phyloP scores from a whole-genome alignment of 495 filamentous ascomycete species.

The Penicillium bovifimosum region DNA sequence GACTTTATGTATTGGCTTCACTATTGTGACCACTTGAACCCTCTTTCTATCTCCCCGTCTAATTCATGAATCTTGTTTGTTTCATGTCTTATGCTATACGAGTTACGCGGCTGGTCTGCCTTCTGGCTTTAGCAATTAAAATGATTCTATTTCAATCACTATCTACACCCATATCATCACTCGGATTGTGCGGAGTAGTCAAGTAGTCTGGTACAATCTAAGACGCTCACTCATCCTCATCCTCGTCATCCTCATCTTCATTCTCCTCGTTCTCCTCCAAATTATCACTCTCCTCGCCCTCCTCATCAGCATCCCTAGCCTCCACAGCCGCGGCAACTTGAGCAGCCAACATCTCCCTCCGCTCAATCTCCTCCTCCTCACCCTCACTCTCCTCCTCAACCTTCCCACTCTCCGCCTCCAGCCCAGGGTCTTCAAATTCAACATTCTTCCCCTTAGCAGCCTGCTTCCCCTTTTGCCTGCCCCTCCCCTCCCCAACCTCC shows the following conservation, averaged over 20 bases:
- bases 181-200: neutral
- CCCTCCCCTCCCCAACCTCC: slow-evolving; percentile 16
- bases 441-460: slow-evolving; percentile 16
- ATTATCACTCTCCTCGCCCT: slow-evolving; percentile 12
- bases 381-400: slow-evolving; percentile 29
- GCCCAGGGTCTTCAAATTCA: slow-evolving; percentile 13
- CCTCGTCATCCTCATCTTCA: slow-evolving; percentile 12
- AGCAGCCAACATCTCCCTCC: slow-evolving; percentile 27
- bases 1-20: slow-evolving; percentile 11
- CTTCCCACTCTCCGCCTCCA: slow-evolving; percentile 13
- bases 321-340: slow-evolving; percentile 25
- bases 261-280: slow-evolving; percentile 13
- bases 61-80: slow-evolving; percentile 7
- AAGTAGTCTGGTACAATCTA: neutral
- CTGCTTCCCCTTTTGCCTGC: slow-evolving; percentile 11
- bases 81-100: slow-evolving; percentile 17
- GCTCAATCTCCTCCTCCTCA: slow-evolving; percentile 33
- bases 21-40: neutral
- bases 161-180: neutral
- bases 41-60: slow-evolving; percentile 2
- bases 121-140: slow-evolving; percentile 6
- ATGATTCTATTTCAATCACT: neutral
- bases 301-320: slow-evolving; percentile 23
- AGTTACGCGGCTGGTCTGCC: slow-evolving; percentile 4
- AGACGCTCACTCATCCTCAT: slow-evolving; percentile 14